Evolutionary conservation across 768 basidiomycete species (phyloP).

Genomic region (Clitopilus hobsonii): DNA sequence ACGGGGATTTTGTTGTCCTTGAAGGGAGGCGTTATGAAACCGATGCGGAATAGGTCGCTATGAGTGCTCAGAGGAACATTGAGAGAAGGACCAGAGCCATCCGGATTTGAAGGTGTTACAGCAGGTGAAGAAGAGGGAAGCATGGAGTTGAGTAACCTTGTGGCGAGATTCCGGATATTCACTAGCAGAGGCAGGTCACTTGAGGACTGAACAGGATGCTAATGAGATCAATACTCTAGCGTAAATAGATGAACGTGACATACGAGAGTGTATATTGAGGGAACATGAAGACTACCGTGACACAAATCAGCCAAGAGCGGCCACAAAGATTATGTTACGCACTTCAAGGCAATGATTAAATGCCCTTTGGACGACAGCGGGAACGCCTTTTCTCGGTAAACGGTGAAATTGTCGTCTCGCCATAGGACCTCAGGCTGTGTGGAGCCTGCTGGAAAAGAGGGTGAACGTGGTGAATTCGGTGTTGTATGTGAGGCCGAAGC

Average conservation of each 20-base stretch:
- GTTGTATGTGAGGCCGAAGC: constrained; percentile 44
- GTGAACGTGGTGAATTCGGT: constrained; percentile 38
- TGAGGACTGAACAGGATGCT: constrained; percentile 45
- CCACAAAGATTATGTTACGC: constrained; percentile 20
- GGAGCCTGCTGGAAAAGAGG: constrained; percentile 40
- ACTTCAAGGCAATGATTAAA: constrained; percentile 76
- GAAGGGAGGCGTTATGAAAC: constrained; percentile 78
- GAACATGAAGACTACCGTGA: constrained; percentile 63
- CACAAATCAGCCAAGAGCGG: constrained; percentile 6
- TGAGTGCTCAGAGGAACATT: constrained; percentile 22
- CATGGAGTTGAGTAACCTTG: constrained; percentile 48
- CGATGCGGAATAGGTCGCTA: constrained; percentile 50
- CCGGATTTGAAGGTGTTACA: constrained; percentile 25
- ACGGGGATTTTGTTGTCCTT: constrained; percentile 75
- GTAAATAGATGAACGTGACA: constrained; percentile 20
- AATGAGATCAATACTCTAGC: constrained; percentile 6
- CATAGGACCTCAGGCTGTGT: constrained; percentile 60
- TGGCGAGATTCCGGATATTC: constrained; percentile 53
- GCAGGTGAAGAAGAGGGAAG: constrained; percentile 32
- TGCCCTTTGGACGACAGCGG: constrained; percentile 74
- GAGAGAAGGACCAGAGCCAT: constrained; percentile 6
- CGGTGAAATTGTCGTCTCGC: constrained; percentile 75
- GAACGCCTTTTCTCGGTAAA: constrained; percentile 63
- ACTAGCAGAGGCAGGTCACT: constrained; percentile 72
- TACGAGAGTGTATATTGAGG: constrained; percentile 71